Conservation (phyloP, 164 flowering plant species). For the Sedum album region DNA sequence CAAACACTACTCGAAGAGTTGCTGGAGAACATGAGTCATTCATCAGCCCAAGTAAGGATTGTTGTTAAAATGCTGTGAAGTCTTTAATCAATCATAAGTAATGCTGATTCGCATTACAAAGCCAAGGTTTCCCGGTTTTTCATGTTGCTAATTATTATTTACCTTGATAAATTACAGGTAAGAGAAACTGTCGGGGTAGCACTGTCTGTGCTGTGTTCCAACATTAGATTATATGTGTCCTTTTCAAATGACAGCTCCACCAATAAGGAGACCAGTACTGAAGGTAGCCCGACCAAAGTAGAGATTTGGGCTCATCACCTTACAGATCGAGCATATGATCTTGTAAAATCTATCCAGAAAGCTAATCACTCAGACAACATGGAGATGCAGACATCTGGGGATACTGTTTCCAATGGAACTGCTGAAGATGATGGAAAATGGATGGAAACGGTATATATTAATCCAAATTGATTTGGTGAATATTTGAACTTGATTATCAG, state of each 20-base stretch:
- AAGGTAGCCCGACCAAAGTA: conserved; percentile 17
- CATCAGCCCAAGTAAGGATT: conserved; percentile 85
- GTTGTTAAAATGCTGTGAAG: background rate
- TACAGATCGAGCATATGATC: conserved; percentile 49
- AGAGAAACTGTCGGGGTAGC: conserved; percentile 89
- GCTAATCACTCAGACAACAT: conserved; percentile 34
- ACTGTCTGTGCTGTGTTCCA: conserved; percentile 84
- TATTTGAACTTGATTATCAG: background rate
- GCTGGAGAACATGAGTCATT: conserved; percentile 72
- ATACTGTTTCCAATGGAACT: conserved; percentile 36
- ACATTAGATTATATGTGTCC: conserved; percentile 53
- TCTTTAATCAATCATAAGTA: background rate
- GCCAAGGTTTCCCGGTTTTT: background rate
- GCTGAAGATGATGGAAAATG: conserved; percentile 68
- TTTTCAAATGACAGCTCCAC: conserved; percentile 16
- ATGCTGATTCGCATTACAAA: background rate
- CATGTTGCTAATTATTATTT: conserved; percentile 10
- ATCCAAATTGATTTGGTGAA: background rate
- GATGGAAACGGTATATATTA: conserved; percentile 87
- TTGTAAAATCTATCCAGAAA: conserved; percentile 50
- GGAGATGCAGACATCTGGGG: conserved; percentile 26
- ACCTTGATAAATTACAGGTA: conserved; percentile 39
- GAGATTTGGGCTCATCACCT: conserved; percentile 52
- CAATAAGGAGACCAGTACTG: conserved; percentile 18
- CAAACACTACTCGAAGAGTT: conserved; percentile 57